Percentiles rank a stretch among this genome's conserved stretches.
Conservation (phyloP, 139 green algal species). For the Klebsormidium nitens region DNA sequence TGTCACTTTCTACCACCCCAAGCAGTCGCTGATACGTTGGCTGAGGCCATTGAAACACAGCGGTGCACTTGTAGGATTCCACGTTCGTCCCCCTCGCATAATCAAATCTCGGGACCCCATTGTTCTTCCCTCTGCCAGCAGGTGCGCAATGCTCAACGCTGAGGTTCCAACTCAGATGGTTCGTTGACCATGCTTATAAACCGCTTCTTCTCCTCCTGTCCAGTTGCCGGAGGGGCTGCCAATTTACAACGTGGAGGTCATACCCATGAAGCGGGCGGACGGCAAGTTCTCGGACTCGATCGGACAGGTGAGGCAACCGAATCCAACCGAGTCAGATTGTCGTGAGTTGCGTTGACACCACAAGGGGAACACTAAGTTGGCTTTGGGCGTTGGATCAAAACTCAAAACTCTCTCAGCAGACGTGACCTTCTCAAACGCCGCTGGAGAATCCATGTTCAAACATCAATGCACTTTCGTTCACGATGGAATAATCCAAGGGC, state of each 20-base stretch:
- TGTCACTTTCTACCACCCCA: too few relatives aligned
- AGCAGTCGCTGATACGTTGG: not conserved
- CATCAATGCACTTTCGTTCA: not conserved
- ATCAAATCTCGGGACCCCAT: too few relatives aligned
- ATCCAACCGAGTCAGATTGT: not conserved
- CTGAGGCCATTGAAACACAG: not conserved
- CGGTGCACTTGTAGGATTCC: constrained; percentile 23
- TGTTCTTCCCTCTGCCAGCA: not conserved
- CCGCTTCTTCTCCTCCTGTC: too few relatives aligned
- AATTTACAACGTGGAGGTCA: not conserved
- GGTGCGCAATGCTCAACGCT: too few relatives aligned
- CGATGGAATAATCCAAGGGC: too few relatives aligned
- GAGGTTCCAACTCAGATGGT: too few relatives aligned
- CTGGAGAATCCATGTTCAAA: not conserved
- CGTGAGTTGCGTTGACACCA: not conserved
- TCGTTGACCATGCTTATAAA: too few relatives aligned
- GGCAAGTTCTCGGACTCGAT: constrained; percentile 18
- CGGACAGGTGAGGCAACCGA: not conserved
- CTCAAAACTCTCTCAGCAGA: not conserved
- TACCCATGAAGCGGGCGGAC: constrained; percentile 11
- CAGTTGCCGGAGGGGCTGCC: constrained; percentile 1
- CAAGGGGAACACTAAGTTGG: not conserved
- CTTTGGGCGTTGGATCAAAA: not conserved
- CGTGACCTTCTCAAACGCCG: not conserved
- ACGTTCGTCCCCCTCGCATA: not conserved